Evolutionary conservation across 371 early-diverging fungal genomes (phyloP).

Genomic region (Mycotypha africana): DNA sequence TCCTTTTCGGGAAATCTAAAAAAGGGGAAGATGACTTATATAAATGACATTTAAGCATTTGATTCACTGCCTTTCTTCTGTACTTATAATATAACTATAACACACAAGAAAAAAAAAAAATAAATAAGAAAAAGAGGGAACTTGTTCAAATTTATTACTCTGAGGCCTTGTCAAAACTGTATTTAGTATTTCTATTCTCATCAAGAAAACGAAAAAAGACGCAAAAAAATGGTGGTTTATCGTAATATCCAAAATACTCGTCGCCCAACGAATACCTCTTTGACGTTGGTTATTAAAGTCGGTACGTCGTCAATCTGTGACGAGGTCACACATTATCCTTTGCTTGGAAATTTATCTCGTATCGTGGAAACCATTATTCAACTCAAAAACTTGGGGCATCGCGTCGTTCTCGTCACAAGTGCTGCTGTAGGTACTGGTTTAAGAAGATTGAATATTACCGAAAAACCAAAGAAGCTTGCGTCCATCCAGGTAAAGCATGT

Average conservation of each 20-base stretch:
- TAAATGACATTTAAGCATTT: no score
- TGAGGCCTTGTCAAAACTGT: no score
- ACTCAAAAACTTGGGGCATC: conserved; percentile 74
- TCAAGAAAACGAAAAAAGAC: background rate
- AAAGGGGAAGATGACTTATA: no score
- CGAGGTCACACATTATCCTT: conserved; percentile 81
- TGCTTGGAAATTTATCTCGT: conserved; percentile 78
- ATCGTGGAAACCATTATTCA: conserved; percentile 86
- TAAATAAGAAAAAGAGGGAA: no score
- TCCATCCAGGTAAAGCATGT: conserved; percentile 72
- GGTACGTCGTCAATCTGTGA: conserved; percentile 95
- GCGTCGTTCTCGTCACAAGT: conserved; percentile 86
- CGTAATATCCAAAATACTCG: conserved; percentile 36
- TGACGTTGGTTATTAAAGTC: conserved; percentile 84
- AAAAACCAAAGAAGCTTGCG: conserved; percentile 77
- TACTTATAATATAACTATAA: no score
- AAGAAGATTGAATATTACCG: conserved; percentile 65
- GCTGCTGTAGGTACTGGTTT: conserved; percentile 94
- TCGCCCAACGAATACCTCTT: conserved; percentile 39
- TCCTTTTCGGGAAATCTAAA: conserved; percentile 2
- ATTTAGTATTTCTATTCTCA: background rate
- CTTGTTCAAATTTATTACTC: background rate
- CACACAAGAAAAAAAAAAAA: no score
- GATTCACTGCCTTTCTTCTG: no score
- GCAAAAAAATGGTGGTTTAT: conserved; percentile 28